Base-by-base conservation (phyloP, 768 basidiomycete genomes). In the Tremella yokohamensis region DNA sequence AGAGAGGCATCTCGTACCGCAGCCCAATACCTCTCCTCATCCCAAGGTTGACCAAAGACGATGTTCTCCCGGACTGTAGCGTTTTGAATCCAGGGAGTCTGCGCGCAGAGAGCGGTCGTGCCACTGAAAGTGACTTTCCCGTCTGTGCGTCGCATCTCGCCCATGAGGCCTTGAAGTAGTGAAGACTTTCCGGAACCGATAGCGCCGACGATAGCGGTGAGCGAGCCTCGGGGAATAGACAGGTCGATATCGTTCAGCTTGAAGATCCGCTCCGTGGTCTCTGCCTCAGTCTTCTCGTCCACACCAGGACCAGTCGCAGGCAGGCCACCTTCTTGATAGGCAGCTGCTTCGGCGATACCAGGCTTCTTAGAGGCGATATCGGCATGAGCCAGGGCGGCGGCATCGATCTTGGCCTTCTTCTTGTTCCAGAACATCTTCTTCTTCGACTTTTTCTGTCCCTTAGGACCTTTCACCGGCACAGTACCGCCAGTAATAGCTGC, bases 41-140 rank as follows among this genome's bases (percentile, higher is more conserved):
- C 87, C 63, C 86, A 90, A 6, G 87, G 84, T 34, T 85, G 80
- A 38, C 91, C 91, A 58, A 96, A 96, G 62, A 87, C 85, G 54
- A 96, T 84, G 66, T 94, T 96, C 45, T 94, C 90, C 52, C 89
- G 82, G 34, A 93, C 83, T 0, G 90, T 93, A 0, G 89, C 74
- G 59, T 78, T 78, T 62, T 91, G 89, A 57, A 97, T 93, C 90
- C 91, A 96, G 11, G 91, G 87, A 44, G 81, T 85, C 71, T 97
- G 92, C 15, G 86, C 84, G 65, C 88, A 92, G 74, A 92, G 90
- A 0, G 84, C 85, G 9, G 90, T 74, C 4, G 83, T 82, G 0
- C 87, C 89, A 56, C 88, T 86, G 67, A 91, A 88, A 29, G 79
- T 80, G 39, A 89, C 83, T 8, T 77, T 81, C 1, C 90, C 90